Conservation (phyloP, 2,329 filamentous ascomycete genomes). For the Coniella vitis region DNA sequence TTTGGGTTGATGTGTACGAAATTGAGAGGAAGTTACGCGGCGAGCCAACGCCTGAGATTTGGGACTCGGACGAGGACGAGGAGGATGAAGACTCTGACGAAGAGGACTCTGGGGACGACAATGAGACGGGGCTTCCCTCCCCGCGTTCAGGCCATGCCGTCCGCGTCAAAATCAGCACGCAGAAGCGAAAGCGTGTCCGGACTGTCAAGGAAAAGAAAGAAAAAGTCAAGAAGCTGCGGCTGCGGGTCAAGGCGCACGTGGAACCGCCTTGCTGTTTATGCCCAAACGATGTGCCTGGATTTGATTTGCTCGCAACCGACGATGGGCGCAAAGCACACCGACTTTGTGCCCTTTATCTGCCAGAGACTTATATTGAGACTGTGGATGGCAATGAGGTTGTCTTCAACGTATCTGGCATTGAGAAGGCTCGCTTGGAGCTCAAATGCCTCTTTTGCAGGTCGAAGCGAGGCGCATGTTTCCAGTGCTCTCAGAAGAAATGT, state of each 20-base stretch:
- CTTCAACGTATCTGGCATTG: conserved; percentile 72
- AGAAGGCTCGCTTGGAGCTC: conserved; percentile 80
- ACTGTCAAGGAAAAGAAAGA: conserved; percentile 38
- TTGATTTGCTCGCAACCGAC: conserved; percentile 79
- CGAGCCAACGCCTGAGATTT: conserved; percentile 71
- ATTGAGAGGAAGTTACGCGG: conserved; percentile 91
- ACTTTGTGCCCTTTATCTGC: conserved; percentile 82
- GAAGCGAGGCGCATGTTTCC: conserved; percentile 92
- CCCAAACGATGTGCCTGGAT: conserved; percentile 78
- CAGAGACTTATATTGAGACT: conserved; percentile 79
- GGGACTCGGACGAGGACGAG: conserved; percentile 68
- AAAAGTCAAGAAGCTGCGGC: conserved; percentile 69
- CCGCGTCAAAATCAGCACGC: conserved; percentile 52
- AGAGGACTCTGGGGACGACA: conserved; percentile 52
- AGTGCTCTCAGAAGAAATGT: conserved; percentile 93
- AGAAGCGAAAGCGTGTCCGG: conserved; percentile 61
- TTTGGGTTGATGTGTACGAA: conserved; percentile 95
- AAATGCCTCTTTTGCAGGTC: conserved; percentile 94
- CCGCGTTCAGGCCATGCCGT: conserved; percentile 69
- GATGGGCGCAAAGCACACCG: conserved; percentile 83
- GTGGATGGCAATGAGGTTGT: conserved; percentile 67
- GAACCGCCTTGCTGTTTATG: conserved; percentile 86
- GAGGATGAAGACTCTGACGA: conserved; percentile 61
- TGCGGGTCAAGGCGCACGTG: conserved; percentile 63
- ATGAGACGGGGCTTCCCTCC: conserved; percentile 64